A percentile compares a stretch with the other conserved stretches of the same genome.
phyloP scores from a whole-genome alignment of 495 filamentous ascomycete species.

The Hyaloscypha hepaticicola region DNA sequence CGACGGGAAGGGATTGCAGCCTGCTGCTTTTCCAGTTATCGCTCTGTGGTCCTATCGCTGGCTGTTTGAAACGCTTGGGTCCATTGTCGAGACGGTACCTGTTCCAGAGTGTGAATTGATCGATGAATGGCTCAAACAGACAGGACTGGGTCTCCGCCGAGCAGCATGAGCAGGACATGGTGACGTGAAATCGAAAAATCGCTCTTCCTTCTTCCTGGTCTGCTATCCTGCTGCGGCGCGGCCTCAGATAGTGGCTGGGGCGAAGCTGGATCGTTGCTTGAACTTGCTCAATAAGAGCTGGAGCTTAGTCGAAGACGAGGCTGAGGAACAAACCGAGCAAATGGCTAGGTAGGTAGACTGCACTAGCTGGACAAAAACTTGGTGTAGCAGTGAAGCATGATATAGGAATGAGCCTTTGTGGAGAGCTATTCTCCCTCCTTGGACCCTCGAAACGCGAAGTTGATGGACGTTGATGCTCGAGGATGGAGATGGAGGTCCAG shows the following conservation, averaged over 20 bases:
- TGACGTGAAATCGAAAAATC: no score
- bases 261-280: not conserved
- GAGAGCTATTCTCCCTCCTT: no score
- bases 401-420: no score
- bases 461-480: no score
- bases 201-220: no score
- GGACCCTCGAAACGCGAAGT: no score
- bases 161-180: conserved; percentile 5
- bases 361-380: no score
- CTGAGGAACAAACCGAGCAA: not conserved
- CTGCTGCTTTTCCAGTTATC: not conserved
- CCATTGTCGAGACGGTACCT: not conserved
- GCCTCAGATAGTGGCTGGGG: no score
- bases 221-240: no score
- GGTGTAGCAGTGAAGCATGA: no score
- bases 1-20: conserved; percentile 13
- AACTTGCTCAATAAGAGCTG: not conserved
- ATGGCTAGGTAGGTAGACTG: no score
- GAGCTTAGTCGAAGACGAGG: not conserved
- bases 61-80: not conserved
- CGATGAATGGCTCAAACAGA: conserved; percentile 1
- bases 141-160: not conserved
- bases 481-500: no score
- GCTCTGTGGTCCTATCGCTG: not conserved
- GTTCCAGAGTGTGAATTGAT: not conserved